Evolutionary conservation across 1,139 yeast genomes (phyloP).

Genomic region (Hyphopichia pseudoburtonii): DNA sequence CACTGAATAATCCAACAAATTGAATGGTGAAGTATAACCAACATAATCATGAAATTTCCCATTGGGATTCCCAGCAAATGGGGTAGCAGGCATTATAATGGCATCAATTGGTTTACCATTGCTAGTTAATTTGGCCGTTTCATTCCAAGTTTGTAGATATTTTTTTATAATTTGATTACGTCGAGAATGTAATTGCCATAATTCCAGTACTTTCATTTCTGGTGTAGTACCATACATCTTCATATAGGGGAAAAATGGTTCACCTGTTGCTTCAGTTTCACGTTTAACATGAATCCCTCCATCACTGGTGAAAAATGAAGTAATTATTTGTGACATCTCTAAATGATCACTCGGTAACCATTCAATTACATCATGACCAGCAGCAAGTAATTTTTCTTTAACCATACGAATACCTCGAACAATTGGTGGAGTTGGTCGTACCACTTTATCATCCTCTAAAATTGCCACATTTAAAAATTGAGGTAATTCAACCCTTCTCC

Average conservation of each 20-base stretch:
- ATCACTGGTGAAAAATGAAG: slow-evolving; percentile 46
- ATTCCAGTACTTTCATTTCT: slow-evolving; percentile 35
- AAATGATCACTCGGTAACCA: slow-evolving; percentile 49
- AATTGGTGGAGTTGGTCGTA: slow-evolving; percentile 41
- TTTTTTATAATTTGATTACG: slow-evolving; percentile 30
- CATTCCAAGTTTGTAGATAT: slow-evolving; percentile 39
- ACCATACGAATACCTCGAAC: slow-evolving; percentile 26
- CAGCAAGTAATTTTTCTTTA: slow-evolving; percentile 25
- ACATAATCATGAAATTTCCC: slow-evolving; percentile 34
- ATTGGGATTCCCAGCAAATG: slow-evolving; percentile 47
- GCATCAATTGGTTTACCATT: slow-evolving; percentile 50
- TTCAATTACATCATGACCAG: slow-evolving; percentile 62
- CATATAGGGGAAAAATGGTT: slow-evolving; percentile 43
- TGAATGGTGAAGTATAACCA: slow-evolving; percentile 59
- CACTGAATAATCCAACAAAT: slow-evolving; percentile 57
- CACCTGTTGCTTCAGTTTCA: slow-evolving; percentile 42
- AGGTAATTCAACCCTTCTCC: slow-evolving; percentile 25
- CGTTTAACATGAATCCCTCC: slow-evolving; percentile 36
- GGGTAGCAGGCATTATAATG: slow-evolving; percentile 46
- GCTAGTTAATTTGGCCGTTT: slow-evolving; percentile 26
- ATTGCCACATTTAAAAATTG: slow-evolving; percentile 32
- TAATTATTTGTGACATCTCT: slow-evolving; percentile 35
- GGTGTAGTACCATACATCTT: slow-evolving; percentile 27
- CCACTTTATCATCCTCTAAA: slow-evolving; percentile 28
- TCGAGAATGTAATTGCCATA: slow-evolving; percentile 44